phyloP scores from a whole-genome alignment of 2,329 filamentous ascomycete genomes.

The Geosmithia flava region DNA sequence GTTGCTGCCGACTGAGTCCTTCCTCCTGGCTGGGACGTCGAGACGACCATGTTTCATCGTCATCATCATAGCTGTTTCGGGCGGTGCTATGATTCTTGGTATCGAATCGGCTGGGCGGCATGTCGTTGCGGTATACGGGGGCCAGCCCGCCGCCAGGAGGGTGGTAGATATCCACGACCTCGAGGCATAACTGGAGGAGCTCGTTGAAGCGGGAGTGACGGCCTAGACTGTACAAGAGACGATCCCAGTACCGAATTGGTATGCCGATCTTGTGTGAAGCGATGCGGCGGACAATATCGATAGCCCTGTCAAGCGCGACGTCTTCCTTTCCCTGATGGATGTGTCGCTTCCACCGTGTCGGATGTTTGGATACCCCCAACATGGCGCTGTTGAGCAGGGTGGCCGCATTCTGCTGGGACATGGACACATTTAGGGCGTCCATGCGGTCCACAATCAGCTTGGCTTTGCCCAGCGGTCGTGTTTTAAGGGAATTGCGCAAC shows the following conservation, averaged over 20 bases:
- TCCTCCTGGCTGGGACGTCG: not conserved
- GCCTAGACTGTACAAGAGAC: constrained; percentile 29
- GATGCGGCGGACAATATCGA: constrained; percentile 14
- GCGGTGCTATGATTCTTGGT: not conserved
- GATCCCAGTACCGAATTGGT: constrained; percentile 26
- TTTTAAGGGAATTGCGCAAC: constrained; percentile 6
- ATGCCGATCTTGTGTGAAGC: constrained; percentile 19
- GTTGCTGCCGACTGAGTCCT: not conserved
- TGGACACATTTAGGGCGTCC: constrained; percentile 13
- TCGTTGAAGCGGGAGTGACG: constrained; percentile 28
- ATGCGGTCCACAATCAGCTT: constrained; percentile 17
- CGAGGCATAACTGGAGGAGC: constrained; percentile 28
- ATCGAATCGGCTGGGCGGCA: constrained; percentile 13
- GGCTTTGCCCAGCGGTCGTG: constrained; percentile 8
- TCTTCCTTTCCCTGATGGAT: constrained; percentile 6
- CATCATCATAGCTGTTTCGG: not conserved
- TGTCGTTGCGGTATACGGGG: constrained; percentile 29
- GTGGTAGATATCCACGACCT: constrained; percentile 27
- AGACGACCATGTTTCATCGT: not conserved
- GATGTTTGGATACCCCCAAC: constrained; percentile 14
- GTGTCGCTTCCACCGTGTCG: constrained; percentile 7
- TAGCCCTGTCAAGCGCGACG: constrained; percentile 15
- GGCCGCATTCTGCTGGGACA: constrained; percentile 14
- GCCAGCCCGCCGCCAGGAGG: constrained; percentile 18
- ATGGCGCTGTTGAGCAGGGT: constrained; percentile 13